Conservation (phyloP, 169 alveolate genomes). For the Eimeria acervulina region DNA sequence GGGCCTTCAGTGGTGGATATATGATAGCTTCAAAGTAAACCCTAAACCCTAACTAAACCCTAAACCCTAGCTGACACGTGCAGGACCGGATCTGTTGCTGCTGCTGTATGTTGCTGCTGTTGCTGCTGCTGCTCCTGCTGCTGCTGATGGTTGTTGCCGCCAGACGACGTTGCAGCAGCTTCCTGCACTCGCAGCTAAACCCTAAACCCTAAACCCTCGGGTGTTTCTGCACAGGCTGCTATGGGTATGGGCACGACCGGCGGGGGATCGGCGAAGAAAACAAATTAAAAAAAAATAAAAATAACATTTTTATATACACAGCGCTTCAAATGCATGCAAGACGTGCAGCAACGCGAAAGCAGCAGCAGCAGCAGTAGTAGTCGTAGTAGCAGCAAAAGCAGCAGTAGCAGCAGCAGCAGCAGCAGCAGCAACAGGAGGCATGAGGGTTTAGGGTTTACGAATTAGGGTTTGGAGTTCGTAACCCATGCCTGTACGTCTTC, state of each 20-base stretch:
- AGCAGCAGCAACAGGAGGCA: not conserved
- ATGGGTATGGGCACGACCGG: constrained; percentile 88
- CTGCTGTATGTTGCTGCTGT: not conserved
- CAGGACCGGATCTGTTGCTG: no score
- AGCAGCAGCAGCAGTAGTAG: not conserved
- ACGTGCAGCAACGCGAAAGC: not conserved
- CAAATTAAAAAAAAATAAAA: not conserved
- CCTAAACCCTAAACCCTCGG: constrained; percentile 22
- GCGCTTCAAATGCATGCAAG: not conserved
- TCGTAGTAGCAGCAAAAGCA: not conserved
- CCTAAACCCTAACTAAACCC: constrained; percentile 61
- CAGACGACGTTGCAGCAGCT: not conserved
- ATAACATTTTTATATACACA: not conserved
- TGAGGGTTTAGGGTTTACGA: not conserved
- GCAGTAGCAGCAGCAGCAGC: constrained; percentile 4
- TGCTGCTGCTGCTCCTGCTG: not conserved
- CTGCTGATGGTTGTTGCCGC: not conserved
- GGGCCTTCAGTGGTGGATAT: constrained; percentile 99
- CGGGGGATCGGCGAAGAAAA: constrained; percentile 83
- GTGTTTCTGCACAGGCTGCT: constrained; percentile 73
- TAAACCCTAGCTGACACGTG: not conserved
- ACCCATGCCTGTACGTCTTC: not conserved
- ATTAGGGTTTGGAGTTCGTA: not conserved
- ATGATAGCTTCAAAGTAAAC: constrained; percentile 96
- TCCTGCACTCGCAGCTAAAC: not conserved